Evolutionary conservation across 2,329 filamentous ascomycete genomes (phyloP).

Genomic region (Fusarium sp.): DNA sequence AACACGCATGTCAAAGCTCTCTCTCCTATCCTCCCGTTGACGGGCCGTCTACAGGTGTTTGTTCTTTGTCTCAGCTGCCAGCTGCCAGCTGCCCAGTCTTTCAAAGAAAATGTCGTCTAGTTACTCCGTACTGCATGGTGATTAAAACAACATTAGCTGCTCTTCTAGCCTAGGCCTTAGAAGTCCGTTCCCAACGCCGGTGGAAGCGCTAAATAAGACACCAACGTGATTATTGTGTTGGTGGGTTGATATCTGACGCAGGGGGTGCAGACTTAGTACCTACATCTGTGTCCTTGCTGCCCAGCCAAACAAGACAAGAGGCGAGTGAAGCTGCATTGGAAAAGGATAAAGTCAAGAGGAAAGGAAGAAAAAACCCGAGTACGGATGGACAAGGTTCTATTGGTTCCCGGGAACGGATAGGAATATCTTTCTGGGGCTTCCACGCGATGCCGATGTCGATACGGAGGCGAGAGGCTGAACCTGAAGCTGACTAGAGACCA

Average conservation of each 20-base stretch:
- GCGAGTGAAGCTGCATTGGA: not conserved
- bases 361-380: conserved; percentile 10
- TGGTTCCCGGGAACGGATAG: conserved; percentile 13
- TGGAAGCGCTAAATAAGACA: conserved; percentile 32
- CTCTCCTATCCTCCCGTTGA: conserved; percentile 26
- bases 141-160: conserved; percentile 13
- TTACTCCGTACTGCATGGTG: no score
- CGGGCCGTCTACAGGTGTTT: conserved; percentile 23
- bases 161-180: conserved; percentile 20
- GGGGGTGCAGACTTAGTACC: conserved; percentile 25
- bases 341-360: not conserved
- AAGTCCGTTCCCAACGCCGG: conserved; percentile 25
- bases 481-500: not conserved
- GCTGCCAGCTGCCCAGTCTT: no score
- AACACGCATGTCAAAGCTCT: conserved; percentile 21
- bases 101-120: conserved; percentile 15
- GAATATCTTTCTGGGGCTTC: conserved; percentile 26
- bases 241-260: conserved; percentile 48
- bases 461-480: not conserved
- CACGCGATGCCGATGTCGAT: not conserved
- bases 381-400: conserved; percentile 22
- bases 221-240: conserved; percentile 37
- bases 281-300: conserved; percentile 22
- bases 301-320: conserved; percentile 7
- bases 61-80: conserved; percentile 21